Conservation (phyloP, 495 filamentous ascomycete species). For the Daldinia vernicosa region DNA sequence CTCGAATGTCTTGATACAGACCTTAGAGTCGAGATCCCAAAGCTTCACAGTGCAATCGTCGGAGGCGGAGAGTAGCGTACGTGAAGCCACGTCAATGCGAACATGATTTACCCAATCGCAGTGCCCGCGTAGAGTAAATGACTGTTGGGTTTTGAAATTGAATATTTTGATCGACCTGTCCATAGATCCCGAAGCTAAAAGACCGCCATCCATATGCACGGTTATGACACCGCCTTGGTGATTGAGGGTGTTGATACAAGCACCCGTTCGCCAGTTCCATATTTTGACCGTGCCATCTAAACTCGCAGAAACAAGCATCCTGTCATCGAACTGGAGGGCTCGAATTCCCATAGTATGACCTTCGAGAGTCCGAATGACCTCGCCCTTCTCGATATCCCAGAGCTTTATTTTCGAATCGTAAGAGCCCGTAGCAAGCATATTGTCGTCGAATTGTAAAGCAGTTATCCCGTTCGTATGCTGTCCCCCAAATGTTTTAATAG, state of each 20-base stretch:
- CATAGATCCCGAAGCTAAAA: slow-evolving; percentile 86
- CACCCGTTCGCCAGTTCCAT: slow-evolving; percentile 96
- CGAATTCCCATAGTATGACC: slow-evolving; percentile 87
- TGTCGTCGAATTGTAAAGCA: slow-evolving; percentile 94
- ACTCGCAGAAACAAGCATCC: slow-evolving; percentile 85
- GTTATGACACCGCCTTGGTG: slow-evolving; percentile 84
- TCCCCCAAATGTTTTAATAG: slow-evolving; percentile 80
- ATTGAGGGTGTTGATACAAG: slow-evolving; percentile 80
- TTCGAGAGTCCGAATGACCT: slow-evolving; percentile 80
- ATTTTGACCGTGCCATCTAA: slow-evolving; percentile 82
- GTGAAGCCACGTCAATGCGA: slow-evolving; percentile 78
- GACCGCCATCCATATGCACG: slow-evolving; percentile 82
- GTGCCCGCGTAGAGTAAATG: slow-evolving; percentile 81
- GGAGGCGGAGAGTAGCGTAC: slow-evolving; percentile 89
- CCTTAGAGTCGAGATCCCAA: slow-evolving; percentile 89
- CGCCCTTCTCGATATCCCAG: slow-evolving; percentile 90
- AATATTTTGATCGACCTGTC: slow-evolving; percentile 93
- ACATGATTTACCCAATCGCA: slow-evolving; percentile 95
- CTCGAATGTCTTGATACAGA: slow-evolving; percentile 80
- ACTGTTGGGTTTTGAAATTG: slow-evolving; percentile 86
- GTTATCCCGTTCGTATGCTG: slow-evolving; percentile 91
- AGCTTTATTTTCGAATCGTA: slow-evolving; percentile 96
- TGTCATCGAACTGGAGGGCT: slow-evolving; percentile 91
- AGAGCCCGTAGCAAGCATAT: slow-evolving; percentile 90
- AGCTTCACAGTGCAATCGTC: slow-evolving; percentile 91